Evolutionary conservation across 2,329 filamentous ascomycete genomes (phyloP).

Genomic region (Claviceps sp.): DNA sequence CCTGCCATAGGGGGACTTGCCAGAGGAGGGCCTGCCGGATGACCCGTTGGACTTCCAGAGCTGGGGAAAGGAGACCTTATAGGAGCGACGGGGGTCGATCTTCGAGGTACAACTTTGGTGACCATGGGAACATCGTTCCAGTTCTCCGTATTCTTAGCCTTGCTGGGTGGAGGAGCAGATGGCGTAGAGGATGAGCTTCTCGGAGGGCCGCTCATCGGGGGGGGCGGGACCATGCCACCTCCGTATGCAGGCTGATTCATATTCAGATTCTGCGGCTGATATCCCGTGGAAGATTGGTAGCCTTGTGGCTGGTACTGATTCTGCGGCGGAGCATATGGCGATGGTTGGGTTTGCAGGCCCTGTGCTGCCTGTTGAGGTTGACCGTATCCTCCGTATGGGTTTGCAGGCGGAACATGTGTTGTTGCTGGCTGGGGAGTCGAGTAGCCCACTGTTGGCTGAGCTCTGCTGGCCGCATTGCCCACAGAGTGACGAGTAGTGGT

Average conservation of each 20-base stretch:
- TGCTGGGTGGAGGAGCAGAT: constrained; percentile 57
- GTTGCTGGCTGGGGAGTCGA: constrained; percentile 29
- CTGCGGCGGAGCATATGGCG: constrained; percentile 24
- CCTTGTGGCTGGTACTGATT: constrained; percentile 22
- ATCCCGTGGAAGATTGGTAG: constrained; percentile 18
- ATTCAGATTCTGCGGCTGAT: constrained; percentile 35
- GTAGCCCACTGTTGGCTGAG: constrained; percentile 28
- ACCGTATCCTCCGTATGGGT: constrained; percentile 14
- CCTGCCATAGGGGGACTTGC: constrained; percentile 30
- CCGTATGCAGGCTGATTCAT: constrained; percentile 25
- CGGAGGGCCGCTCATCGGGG: constrained; percentile 24
- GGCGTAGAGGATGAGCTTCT: constrained; percentile 44
- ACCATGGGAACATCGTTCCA: constrained; percentile 97
- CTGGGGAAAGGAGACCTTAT: constrained; percentile 66
- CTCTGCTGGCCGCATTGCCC: constrained; percentile 1
- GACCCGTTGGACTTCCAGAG: constrained; percentile 39
- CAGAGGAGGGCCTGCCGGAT: constrained; percentile 2
- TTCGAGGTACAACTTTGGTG: constrained; percentile 57
- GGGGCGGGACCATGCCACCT: constrained; percentile 16
- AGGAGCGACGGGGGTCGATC: constrained; percentile 58
- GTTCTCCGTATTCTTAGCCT: constrained; percentile 56
- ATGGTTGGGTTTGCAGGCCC: constrained; percentile 17
- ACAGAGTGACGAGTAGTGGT: constrained; percentile 10
- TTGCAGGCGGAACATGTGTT: constrained; percentile 14
- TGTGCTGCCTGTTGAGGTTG: constrained; percentile 13